Percentiles rank a stretch among this genome's conserved stretches.
These are phyloP conservation scores for Filobasidium floriforme DNA, from an alignment of 768 basidiomycete species.

Conservation along the genomic window DNA sequence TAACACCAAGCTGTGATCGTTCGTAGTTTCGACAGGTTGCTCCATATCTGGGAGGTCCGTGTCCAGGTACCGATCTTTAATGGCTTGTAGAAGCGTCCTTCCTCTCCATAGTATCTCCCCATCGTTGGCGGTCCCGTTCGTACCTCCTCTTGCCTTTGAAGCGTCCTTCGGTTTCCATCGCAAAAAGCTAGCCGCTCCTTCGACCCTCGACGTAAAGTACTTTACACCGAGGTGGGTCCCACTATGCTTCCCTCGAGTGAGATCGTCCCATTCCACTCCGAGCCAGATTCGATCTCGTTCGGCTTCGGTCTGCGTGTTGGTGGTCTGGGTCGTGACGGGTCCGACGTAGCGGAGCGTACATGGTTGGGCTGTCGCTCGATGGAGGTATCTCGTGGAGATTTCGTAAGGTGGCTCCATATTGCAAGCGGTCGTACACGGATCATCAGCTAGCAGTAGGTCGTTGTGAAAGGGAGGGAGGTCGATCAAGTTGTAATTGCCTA, in stretches of 20 bases:
- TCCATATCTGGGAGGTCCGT: conserved; percentile 15
- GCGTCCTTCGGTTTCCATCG: conserved; percentile 20
- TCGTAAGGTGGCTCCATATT: neutral
- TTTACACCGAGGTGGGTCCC: conserved; percentile 67
- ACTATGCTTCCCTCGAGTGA: conserved; percentile 73
- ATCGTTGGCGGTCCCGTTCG: neutral
- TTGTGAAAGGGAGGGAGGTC: too few relatives aligned
- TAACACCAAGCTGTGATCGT: conserved; percentile 50
- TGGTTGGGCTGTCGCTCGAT: neutral
- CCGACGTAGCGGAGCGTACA: neutral
- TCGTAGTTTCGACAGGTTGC: neutral
- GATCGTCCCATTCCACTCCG: conserved; percentile 97
- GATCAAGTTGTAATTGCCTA: too few relatives aligned
- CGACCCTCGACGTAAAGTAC: conserved; percentile 55
- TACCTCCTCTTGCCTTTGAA: neutral
- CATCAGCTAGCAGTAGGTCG: too few relatives aligned
- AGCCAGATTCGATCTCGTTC: conserved; percentile 54
- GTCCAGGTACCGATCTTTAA: conserved; percentile 61
- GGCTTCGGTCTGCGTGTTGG: neutral
- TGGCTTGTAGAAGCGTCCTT: conserved; percentile 63
- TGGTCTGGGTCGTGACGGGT: neutral
- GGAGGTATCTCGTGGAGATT: neutral
- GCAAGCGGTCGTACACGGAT: neutral
- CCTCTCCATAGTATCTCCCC: conserved; percentile 23
- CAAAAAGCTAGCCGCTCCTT: conserved; percentile 36